Evolutionary conservation across 148 eudicot genomes (phyloP).

Genomic region (Salicornia ramosissima): DNA sequence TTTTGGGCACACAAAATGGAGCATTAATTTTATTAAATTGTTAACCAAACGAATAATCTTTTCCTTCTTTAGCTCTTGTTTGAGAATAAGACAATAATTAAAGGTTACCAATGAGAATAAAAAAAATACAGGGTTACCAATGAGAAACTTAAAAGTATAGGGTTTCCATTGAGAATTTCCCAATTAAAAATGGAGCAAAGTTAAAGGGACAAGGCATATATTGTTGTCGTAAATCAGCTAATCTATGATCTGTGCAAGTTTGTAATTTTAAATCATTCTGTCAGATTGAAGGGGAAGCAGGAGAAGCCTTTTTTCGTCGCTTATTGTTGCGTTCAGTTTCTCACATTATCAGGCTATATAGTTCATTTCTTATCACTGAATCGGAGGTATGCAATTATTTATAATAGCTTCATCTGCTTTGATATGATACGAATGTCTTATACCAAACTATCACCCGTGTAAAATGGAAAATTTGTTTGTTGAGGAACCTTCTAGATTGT

Average conservation of each 20-base stretch:
- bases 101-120: too few species aligned
- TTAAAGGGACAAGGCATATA: not conserved
- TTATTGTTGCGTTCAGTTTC: constrained; percentile 92
- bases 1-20: too few species aligned
- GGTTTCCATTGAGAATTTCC: too few species aligned
- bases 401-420: not conserved
- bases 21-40: too few species aligned
- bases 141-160: too few species aligned
- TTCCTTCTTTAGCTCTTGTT: too few species aligned
- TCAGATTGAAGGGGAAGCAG: constrained; percentile 94
- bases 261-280: constrained; percentile 14
- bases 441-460: not conserved
- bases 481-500: too few species aligned
- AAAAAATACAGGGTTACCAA: too few species aligned
- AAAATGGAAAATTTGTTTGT: not conserved
- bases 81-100: too few species aligned
- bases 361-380: constrained; percentile 85
- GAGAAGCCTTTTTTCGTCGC: constrained; percentile 97
- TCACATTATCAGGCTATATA: constrained; percentile 88
- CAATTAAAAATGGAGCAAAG: too few species aligned
- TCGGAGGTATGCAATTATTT: constrained; percentile 54
- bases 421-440: not conserved
- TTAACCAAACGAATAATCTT: too few species aligned
- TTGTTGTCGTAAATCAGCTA: not conserved
- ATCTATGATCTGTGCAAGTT: not conserved